These are phyloP conservation scores for Didymella pinodella DNA, from an alignment of 2,329 filamentous ascomycete genomes.

Conservation along the genomic window DNA sequence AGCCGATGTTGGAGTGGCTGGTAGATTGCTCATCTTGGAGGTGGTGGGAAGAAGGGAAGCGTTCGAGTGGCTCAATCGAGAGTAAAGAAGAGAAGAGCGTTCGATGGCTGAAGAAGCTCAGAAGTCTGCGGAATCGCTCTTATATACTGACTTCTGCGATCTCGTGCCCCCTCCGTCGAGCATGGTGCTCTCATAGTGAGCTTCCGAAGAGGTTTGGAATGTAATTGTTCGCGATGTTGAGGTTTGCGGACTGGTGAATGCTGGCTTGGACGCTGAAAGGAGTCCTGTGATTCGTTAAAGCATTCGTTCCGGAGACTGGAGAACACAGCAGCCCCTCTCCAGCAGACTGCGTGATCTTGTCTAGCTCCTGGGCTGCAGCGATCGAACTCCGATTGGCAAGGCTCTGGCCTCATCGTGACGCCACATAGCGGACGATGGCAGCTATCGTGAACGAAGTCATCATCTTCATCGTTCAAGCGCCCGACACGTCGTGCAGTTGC, in stretches of 20 bases:
- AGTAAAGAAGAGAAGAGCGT: background rate
- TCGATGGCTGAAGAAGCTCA: background rate
- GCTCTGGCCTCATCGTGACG: background rate
- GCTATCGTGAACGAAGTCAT: background rate
- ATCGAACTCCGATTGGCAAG: slow-evolving; percentile 7
- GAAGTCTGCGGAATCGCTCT: background rate
- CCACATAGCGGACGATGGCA: background rate
- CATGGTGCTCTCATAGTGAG: slow-evolving; percentile 18
- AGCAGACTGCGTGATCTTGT: background rate
- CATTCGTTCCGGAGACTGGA: background rate
- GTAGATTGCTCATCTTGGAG: slow-evolving; percentile 1
- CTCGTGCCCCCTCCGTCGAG: background rate
- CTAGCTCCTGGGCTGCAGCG: background rate
- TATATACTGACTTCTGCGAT: slow-evolving; percentile 8
- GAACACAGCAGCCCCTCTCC: background rate
- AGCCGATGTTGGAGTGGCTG: background rate
- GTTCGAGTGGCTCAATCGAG: background rate
- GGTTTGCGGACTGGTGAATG: slow-evolving; percentile 4
- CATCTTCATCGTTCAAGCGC: slow-evolving; percentile 6
- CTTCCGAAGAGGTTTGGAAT: background rate
- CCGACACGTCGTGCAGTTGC: background rate
- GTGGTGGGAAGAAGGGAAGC: background rate
- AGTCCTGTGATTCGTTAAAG: slow-evolving; percentile 4
- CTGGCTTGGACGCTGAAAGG: background rate
- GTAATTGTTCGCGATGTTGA: background rate